Evolutionary conservation across 139 green algal species (phyloP), one percentile per base, ranked within the genome.

Genomic region (Micractinium sp.): DNA sequence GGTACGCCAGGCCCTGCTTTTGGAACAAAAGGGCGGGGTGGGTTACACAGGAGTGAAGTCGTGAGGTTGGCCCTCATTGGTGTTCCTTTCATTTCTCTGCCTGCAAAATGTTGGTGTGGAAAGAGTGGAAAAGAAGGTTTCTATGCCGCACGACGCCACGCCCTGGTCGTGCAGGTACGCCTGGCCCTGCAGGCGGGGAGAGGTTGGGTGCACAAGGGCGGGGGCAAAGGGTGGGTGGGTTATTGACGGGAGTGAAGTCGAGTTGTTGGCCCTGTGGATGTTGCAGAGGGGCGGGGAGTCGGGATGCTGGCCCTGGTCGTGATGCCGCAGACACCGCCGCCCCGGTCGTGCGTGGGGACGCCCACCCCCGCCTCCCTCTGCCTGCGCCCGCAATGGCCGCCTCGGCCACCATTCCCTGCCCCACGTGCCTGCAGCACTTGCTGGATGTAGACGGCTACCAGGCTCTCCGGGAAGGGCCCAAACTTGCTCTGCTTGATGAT

Each of bases 111-210:
- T n/a, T n/a, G n/a, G n/a, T n/a, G n/a, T n/a, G n/a, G n/a, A n/a
- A n/a, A n/a, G n/a, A n/a, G n/a, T n/a, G n/a, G n/a, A n/a, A n/a
- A n/a, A n/a, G n/a, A n/a, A n/a, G n/a, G n/a, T n/a, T n/a, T n/a
- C n/a, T n/a, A 99, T 98, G 93, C 99, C 97, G 25, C 97, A 90
- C 91, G 99, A 97, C 53, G 98, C 97, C 38, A 99, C 97, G 0
- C 97, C 96, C 89, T 99, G 97, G 60, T 95, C 95, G 89, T 99
- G 97, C 67, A 99, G 94, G 90, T 99, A 99, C 7, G 93, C 93
- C 75, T 99, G 91, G 1, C 97, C 97, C 66, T 96, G 90, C 87
- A 97, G 93, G 3, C 9, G 81, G 36, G 12, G 41, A n/a, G n/a
- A n/a, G n/a, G n/a, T n/a, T n/a, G n/a, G 27, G 39, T 12, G 22